phyloP scores from a whole-genome alignment of 2,329 filamentous ascomycete species.

The Dryadomyces quercus-mongolicae region DNA sequence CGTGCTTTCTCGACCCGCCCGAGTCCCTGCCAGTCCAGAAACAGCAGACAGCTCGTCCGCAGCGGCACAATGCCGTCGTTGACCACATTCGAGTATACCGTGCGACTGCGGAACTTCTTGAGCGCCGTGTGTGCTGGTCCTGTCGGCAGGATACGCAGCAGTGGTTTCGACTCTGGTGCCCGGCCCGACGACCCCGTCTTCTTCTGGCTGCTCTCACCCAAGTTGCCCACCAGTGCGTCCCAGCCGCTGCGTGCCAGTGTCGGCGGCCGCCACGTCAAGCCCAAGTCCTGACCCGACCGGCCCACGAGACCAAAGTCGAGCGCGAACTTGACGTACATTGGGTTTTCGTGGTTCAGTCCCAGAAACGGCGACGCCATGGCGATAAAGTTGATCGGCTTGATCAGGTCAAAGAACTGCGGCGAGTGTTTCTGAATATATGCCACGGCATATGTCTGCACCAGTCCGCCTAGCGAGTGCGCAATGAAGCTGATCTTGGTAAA shows the following conservation, averaged over 20 bases:
- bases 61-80: slow-evolving; percentile 96
- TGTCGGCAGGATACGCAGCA: slow-evolving; percentile 79
- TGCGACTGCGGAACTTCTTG: slow-evolving; percentile 79
- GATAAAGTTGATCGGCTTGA: slow-evolving; percentile 84
- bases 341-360: slow-evolving; percentile 93
- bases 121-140: slow-evolving; percentile 82
- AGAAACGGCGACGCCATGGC: slow-evolving; percentile 77
- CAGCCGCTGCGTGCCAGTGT: slow-evolving; percentile 76
- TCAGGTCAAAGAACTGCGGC: slow-evolving; percentile 75
- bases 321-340: slow-evolving; percentile 92
- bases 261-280: slow-evolving; percentile 85
- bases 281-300: slow-evolving; percentile 89
- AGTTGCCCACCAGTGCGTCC: slow-evolving; percentile 74
- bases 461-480: slow-evolving; percentile 78
- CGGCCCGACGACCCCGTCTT: slow-evolving; percentile 37
- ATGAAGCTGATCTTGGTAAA: slow-evolving; percentile 95
- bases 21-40: slow-evolving; percentile 91
- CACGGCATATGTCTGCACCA: slow-evolving; percentile 87
- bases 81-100: slow-evolving; percentile 92
- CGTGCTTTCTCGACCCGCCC: slow-evolving; percentile 90
- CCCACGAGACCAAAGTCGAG: slow-evolving; percentile 93
- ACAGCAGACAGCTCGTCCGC: slow-evolving; percentile 88
- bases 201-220: slow-evolving; percentile 56
- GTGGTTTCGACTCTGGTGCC: slow-evolving; percentile 75
- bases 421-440: slow-evolving; percentile 96